Evolutionary conservation across 2,329 filamentous ascomycete genomes (phyloP), one percentile per base, ranked within the genome.

Genomic region (Colletotrichum spaethianum): DNA sequence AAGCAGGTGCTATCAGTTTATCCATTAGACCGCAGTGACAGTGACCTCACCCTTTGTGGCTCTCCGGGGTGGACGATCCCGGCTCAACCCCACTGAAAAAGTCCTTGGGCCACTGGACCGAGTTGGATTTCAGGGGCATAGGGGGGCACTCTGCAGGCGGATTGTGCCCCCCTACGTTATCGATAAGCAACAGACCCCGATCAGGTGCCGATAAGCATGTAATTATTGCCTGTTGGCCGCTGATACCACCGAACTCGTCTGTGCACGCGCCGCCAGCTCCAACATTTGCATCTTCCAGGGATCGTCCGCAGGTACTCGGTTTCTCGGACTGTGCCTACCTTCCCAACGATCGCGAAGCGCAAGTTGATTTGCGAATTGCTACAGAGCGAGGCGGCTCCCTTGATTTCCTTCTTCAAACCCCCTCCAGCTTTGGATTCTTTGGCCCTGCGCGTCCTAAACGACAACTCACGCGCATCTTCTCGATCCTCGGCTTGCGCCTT

Each of bases 201-300:
- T 74, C 72, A 74, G 69, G 72, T 74, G 69, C 72, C 69, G 69
- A 68, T 68, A 73, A 67, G 63, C 33, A 26, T 67, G 46, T 28
- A 63, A 63, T 67, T 59, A 61, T 52, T 61, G 48, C 56, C 33
- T 56, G 56, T 61, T 56, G 48, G 46, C 55, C 42, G 44, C 62
- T 55, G 50, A 50, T 40, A 57, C 57, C 26, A 56, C 50, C 59
- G 36, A 48, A 70, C 50, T 50, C 38, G 57, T 63, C 59, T 72
- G 65, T 69, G 65, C 65, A 64, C 69, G 23, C 38, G 42, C 52
- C 40, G 56, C 59, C 65, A 72, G 70, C 59, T 72, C 59, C 44
- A 69, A 66, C 61, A 67, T 57, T 67, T 73, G 46, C 70, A 60
- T 52, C 61, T 52, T 65, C 46, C 62, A 67, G 67, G 70, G 70